Evolutionary conservation across 2,329 filamentous ascomycete genomes (phyloP), one percentile per base, ranked within the genome.

Genomic region (Biscogniauxia sp.): DNA sequence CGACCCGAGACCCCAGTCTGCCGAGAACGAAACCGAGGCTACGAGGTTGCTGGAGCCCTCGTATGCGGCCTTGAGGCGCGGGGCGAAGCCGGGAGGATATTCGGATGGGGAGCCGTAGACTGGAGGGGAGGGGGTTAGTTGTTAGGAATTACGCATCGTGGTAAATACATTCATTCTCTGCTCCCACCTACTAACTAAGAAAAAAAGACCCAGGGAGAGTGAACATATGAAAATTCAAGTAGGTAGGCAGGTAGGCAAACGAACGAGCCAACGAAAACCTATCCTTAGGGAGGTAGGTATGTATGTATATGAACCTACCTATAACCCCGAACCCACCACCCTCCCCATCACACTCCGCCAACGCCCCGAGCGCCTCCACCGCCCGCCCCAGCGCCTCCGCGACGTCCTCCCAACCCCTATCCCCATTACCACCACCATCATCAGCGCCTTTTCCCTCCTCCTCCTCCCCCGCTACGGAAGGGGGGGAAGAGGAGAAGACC

Each of bases 281-380:
- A 79, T 76, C 67, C n/a, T n/a, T n/a, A n/a, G n/a, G n/a, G n/a
- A n/a, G n/a, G n/a, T n/a, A n/a, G n/a, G n/a, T n/a, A n/a, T n/a
- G n/a, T n/a, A n/a, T n/a, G n/a, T n/a, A n/a, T n/a, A n/a, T n/a
- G n/a, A 13, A 8, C 72, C 57, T 62, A 79, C 77, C 67, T 19
- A 79, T 67, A 1, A 79, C 37, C 5, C 73, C 77, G 56, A 79
- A 68, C 60, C 77, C 77, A 11, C 77, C 77, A 11, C 73, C 73
- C 17, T 75, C 76, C 0, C 72, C 68, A 52, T 79, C 69, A 55
- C 76, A 78, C 15, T 67, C 64, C 2, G 67, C 61, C 11, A 72
- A 51, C 20, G 55, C 57, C 17, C 50, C 49, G 37, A 75, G 49
- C 28, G 60, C 68, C 57, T 56, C 58, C 55, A 57, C 66, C 58